Conservation (phyloP, 768 basidiomycete species). For the Rubroboletus satanas region DNA sequence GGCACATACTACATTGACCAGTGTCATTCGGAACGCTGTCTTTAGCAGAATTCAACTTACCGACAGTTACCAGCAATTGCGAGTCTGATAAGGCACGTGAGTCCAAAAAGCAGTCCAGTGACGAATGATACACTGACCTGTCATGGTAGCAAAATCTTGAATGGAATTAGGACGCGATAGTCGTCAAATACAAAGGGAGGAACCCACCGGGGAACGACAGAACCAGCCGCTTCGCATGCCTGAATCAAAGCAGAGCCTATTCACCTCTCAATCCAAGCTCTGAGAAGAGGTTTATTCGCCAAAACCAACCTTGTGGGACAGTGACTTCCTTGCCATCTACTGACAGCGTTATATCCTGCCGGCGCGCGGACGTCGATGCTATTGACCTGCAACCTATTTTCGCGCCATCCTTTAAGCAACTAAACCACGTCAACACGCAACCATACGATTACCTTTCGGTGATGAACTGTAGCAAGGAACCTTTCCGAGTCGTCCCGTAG, state of each 20-base stretch:
- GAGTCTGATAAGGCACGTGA: constrained; percentile 46
- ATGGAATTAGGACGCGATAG: constrained; percentile 13
- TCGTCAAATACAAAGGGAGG: not conserved
- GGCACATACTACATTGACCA: constrained; percentile 72
- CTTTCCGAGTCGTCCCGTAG: constrained; percentile 69
- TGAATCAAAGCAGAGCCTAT: constrained; percentile 92
- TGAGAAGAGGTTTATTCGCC: not conserved
- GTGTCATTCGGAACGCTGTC: constrained; percentile 3
- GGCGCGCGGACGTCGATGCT: constrained; percentile 59
- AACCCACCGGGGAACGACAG: constrained; percentile 70
- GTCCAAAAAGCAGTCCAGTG: not conserved
- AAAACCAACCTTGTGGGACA: constrained; percentile 82
- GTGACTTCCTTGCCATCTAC: constrained; percentile 98
- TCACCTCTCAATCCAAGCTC: constrained; percentile 8
- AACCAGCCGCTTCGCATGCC: constrained; percentile 88
- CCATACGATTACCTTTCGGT: constrained; percentile 27
- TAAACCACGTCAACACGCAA: not conserved
- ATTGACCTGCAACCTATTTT: constrained; percentile 55
- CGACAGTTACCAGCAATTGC: constrained; percentile 98
- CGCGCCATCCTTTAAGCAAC: constrained; percentile 1
- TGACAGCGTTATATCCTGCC: constrained; percentile 85
- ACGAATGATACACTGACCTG: constrained; percentile 41
- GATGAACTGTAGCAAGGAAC: constrained; percentile 43
- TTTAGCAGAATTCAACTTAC: constrained; percentile 40
- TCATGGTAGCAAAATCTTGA: constrained; percentile 84